These are phyloP conservation scores for Colletotrichum lini DNA, from an alignment of 2,329 filamentous ascomycete genomes.

Conservation along the genomic window DNA sequence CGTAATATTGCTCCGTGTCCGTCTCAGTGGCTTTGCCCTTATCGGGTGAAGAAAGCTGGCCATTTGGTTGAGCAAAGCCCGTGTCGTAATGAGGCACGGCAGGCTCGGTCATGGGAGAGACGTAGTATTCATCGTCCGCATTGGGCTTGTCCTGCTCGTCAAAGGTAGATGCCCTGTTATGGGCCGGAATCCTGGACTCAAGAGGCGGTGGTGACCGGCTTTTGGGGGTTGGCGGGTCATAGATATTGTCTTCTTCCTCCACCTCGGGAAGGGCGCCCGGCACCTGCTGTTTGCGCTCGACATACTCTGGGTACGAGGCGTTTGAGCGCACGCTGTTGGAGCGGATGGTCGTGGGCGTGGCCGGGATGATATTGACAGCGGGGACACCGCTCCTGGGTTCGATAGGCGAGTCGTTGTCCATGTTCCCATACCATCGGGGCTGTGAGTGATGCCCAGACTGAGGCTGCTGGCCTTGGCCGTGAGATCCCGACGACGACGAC, in stretches of 20 bases:
- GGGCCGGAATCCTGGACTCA: background rate
- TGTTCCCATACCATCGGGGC: slow-evolving; percentile 30
- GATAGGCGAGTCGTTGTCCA: slow-evolving; percentile 34
- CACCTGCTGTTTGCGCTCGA: slow-evolving; percentile 22
- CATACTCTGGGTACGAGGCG: slow-evolving; percentile 25
- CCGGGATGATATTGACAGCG: slow-evolving; percentile 38
- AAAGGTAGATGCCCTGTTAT: slow-evolving; percentile 13
- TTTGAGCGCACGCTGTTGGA: slow-evolving; percentile 40
- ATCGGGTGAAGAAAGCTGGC: background rate
- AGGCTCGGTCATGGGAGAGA: slow-evolving; percentile 26
- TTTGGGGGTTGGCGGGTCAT: slow-evolving; percentile 20
- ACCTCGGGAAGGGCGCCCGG: slow-evolving; percentile 28
- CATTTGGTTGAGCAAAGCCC: background rate
- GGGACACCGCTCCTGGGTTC: slow-evolving; percentile 35
- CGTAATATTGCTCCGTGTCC: background rate
- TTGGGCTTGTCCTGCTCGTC: slow-evolving; percentile 7
- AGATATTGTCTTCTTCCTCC: slow-evolving; percentile 35
- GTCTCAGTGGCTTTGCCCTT: slow-evolving; percentile 24
- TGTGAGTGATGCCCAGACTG: slow-evolving; percentile 28
- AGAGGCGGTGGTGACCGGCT: slow-evolving; percentile 10
- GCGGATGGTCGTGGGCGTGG: slow-evolving; percentile 36
- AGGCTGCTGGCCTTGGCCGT: slow-evolving; percentile 18
- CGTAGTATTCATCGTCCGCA: slow-evolving; percentile 3
- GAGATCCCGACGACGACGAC: slow-evolving; percentile 2
- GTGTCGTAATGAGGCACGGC: slow-evolving; percentile 19